Evolutionary conservation across 345 rosid species (phyloP).

Genomic region (Eutrema heterophyllum): DNA sequence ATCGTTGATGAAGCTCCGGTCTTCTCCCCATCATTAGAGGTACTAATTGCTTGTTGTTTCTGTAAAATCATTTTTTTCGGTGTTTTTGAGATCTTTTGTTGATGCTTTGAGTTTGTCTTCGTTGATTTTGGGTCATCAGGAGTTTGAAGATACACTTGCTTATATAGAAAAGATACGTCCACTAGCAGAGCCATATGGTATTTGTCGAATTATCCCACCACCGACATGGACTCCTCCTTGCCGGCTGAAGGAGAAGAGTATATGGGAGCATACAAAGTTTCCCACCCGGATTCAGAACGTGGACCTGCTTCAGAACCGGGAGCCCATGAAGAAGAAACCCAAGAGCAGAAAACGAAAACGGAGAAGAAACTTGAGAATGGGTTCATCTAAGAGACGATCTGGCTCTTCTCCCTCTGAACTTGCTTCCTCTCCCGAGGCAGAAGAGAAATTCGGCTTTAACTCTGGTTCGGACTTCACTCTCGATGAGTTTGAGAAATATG

Average conservation of each 20-base stretch:
- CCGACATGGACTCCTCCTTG: constrained; percentile 82
- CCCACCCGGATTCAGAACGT: constrained; percentile 81
- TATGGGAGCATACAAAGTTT: constrained; percentile 74
- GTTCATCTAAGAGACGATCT: constrained; percentile 44
- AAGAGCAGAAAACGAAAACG: constrained; percentile 73
- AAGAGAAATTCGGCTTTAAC: constrained; percentile 88
- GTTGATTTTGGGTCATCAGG: constrained; percentile 40
- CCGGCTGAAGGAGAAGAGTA: constrained; percentile 55
- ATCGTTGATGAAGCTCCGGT: constrained; percentile 75
- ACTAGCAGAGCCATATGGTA: constrained; percentile 74
- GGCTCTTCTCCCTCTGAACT: constrained; percentile 48
- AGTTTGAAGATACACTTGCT: constrained; percentile 86
- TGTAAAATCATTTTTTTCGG: background rate
- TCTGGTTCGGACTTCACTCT: constrained; percentile 86
- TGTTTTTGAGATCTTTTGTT: background rate
- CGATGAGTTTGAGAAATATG: constrained; percentile 63
- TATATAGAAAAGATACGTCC: constrained; percentile 78
- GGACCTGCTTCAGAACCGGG: constrained; percentile 89
- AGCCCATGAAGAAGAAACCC: constrained; percentile 80
- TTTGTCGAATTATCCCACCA: constrained; percentile 93
- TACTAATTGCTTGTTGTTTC: constrained; percentile 24
- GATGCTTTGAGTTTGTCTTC: constrained; percentile 2
- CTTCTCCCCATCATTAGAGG: constrained; percentile 78
- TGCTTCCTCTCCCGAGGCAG: constrained; percentile 48
- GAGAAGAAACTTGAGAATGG: constrained; percentile 58